Percentiles rank a stretch among this genome's conserved stretches.
Evolutionary conservation across 352 stramenopile genomes (phyloP).

Genomic region (Phytophthora sp.): DNA sequence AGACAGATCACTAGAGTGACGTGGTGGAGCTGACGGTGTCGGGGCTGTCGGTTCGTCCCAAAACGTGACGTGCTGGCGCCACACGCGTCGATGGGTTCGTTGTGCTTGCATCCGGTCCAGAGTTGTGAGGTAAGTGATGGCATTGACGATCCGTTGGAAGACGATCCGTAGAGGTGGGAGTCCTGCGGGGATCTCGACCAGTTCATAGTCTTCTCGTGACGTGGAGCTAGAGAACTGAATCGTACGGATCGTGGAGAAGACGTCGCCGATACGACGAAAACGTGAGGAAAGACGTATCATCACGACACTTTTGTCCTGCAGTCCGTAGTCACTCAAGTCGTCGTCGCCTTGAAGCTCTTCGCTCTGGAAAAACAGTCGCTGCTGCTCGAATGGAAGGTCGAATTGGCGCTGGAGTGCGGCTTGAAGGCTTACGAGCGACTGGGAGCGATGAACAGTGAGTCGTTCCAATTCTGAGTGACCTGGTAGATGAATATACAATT

Average conservation of each 20-base stretch:
- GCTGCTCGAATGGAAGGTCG: conserved; percentile 62
- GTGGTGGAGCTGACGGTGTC: neutral
- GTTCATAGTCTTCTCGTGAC: conserved; percentile 53
- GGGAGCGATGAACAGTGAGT: conserved; percentile 48
- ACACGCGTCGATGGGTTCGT: conserved; percentile 53
- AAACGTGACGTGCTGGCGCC: conserved; percentile 48
- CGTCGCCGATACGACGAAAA: conserved; percentile 68
- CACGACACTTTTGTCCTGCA: conserved; percentile 61
- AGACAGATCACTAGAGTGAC: conserved; percentile 6
- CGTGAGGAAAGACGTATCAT: conserved; percentile 51
- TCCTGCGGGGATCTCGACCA: conserved; percentile 66
- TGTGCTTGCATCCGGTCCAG: conserved; percentile 57
- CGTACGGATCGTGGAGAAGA: conserved; percentile 66
- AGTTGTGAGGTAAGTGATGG: conserved; percentile 64
- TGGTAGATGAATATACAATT: conserved; percentile 60
- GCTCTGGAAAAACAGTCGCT: conserved; percentile 60
- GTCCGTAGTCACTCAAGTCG: conserved; percentile 59
- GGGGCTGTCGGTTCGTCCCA: conserved; percentile 38
- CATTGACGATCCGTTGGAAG: conserved; percentile 60
- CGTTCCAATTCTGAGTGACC: conserved; percentile 39
- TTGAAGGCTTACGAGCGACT: conserved; percentile 61
- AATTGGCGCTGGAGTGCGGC: conserved; percentile 67
- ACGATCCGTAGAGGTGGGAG: conserved; percentile 61
- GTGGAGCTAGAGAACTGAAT: conserved; percentile 45
- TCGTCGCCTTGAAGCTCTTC: conserved; percentile 69